Base-by-base conservation (phyloP, 306 rosid genomes). In the Quercus berberidifolia region DNA sequence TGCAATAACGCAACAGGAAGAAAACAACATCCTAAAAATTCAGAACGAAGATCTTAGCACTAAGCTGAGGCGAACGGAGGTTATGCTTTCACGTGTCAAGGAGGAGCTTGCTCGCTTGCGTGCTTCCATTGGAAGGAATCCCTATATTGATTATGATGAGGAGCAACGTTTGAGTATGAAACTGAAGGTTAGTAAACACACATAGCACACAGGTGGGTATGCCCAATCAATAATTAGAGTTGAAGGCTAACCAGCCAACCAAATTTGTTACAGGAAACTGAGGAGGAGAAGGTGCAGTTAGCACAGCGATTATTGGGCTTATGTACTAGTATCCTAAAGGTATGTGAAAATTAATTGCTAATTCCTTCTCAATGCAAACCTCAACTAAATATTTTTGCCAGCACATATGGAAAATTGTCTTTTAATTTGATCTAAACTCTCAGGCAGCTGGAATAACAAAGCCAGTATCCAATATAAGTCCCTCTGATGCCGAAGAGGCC, bases 381-480 rank as follows among this genome's bases (percentile, higher is more conserved):
- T 3, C 3, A 76, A 60, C 35, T 64, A 9, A 82, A 65, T 33
- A 38, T 21, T 23, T 21, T 62, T 26, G 1, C 19, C 38, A 58
- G 71, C 58, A 30, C 5, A 35, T 41, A 62, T 55, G 75, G 63
- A 75, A 49, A 73, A 14, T 15, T 46, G 15, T 41, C 55, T 5
- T 54, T 5, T 73, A 15, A 59, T 57, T 59, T 76, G 55, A 73
- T 38, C 33, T 70, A 15, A 76, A 67, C 72, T 72, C 83, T 78
- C 86, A 94, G 98, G 97, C 82, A 8, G 97, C 97, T 76, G 98
- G 98, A 89, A 83, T 91, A 73, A 77, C 86, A 43, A 92, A 86
- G 79, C 89, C 91, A 30, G 74, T 57, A 59, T 62, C 90, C 5
- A 88, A 87, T 18, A 64, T 90, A 78, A 79, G 79, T 78, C 93